Evolutionary conservation across 768 basidiomycete genomes (phyloP).

Genomic region (Brasilioporus rufonigricans): DNA sequence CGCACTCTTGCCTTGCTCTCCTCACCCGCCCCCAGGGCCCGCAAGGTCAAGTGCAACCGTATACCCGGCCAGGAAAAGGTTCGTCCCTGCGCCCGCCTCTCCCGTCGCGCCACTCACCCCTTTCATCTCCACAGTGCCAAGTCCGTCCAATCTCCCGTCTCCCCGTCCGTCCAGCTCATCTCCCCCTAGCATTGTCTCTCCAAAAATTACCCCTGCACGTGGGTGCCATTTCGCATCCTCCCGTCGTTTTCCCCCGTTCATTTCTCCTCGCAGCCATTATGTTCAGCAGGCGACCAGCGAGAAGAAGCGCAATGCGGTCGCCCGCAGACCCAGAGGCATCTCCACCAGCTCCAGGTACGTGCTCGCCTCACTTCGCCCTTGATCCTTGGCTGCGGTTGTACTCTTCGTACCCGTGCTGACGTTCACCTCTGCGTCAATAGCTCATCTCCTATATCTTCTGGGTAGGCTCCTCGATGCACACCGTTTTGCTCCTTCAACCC

Average conservation of each 20-base stretch:
- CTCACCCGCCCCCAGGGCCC: constrained; percentile 45
- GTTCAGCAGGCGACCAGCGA: constrained; percentile 85
- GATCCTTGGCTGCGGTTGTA: constrained; percentile 23
- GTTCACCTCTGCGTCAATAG: constrained; percentile 9
- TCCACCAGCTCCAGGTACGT: constrained; percentile 49
- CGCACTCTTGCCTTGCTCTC: background rate
- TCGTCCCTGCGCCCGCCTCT: constrained; percentile 22
- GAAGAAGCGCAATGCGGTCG: constrained; percentile 65
- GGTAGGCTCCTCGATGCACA: constrained; percentile 38
- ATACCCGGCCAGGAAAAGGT: constrained; percentile 83
- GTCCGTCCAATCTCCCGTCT: constrained; percentile 37
- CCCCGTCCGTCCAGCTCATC: constrained; percentile 6
- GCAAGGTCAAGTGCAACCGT: constrained; percentile 89
- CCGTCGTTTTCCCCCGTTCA: constrained; percentile 17
- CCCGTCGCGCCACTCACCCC: constrained; percentile 8
- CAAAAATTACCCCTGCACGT: constrained; percentile 94
- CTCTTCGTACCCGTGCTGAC: constrained; percentile 30
- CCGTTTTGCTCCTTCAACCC: constrained; percentile 19
- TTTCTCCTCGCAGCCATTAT: constrained; percentile 51
- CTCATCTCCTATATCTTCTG: constrained; percentile 34
- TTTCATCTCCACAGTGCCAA: constrained; percentile 54
- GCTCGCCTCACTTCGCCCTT: background rate
- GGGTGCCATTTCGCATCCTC: constrained; percentile 34
- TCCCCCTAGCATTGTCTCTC: constrained; percentile 68
- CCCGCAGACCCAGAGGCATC: constrained; percentile 65